Conservation (phyloP, 2,329 filamentous ascomycete genomes). For the Ophiostoma perfectum region DNA sequence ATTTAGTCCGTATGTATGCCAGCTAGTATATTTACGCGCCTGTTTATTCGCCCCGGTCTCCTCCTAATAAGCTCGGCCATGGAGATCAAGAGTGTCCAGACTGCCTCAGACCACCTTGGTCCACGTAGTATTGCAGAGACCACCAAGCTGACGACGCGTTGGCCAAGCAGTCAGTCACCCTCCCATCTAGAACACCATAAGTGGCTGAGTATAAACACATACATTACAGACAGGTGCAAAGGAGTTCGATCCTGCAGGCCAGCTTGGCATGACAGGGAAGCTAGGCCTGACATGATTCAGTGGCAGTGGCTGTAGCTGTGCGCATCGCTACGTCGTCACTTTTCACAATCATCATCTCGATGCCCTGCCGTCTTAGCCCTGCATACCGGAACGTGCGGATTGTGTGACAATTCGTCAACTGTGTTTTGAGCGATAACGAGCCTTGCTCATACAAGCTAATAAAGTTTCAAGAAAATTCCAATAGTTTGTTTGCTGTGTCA, state of each 20-base stretch:
- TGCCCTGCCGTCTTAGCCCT: not conserved
- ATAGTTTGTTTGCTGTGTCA: not conserved
- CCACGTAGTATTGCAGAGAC: not conserved
- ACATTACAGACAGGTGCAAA: not conserved
- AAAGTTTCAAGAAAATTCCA: not conserved
- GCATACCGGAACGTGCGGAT: not conserved
- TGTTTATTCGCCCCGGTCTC: not conserved
- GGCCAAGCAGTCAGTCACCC: not conserved
- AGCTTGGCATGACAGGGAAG: not conserved
- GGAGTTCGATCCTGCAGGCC: not conserved
- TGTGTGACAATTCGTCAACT: not conserved
- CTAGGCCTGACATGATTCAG: conserved; percentile 5
- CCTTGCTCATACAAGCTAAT: not conserved
- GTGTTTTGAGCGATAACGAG: not conserved
- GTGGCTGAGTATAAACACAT: not conserved
- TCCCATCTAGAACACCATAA: not conserved
- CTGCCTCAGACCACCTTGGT: no score
- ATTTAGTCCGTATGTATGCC: no score
- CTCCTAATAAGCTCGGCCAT: not conserved
- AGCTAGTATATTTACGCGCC: not conserved
- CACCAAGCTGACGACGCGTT: not conserved
- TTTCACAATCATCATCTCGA: not conserved
- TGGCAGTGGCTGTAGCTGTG: not conserved
- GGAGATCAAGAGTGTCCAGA: not conserved
- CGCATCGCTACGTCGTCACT: not conserved